Evolutionary conservation across 257 asterid genomes (phyloP), one percentile per base, ranked within the genome.

Genomic region (Osmanthus fragrans): DNA sequence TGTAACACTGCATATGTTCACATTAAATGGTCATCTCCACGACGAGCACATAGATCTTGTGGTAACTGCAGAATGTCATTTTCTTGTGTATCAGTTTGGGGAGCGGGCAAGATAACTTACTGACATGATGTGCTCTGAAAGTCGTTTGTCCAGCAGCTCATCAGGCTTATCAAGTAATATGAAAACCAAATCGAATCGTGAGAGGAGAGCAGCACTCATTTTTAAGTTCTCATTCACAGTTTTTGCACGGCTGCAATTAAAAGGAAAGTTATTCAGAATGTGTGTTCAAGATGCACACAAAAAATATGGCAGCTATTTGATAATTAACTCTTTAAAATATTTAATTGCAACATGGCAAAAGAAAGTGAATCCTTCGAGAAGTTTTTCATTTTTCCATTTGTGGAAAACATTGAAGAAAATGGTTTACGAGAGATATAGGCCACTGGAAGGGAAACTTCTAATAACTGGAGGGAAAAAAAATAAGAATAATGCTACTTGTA

Each of bases 161-260:
- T 96, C 94, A 79, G 97, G 99, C 82, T 93, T 92, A 80, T 96
- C 99, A 75, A 93, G 99, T 90, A 96, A 84, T 84, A 96, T 96
- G 86, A 96, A 96, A 81, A 96, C 98, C 92, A 96, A 89, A 87
- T 96, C 99, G 85, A 96, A 96, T 67, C 99, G 89, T 45, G 99
- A 92, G 84, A 96, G 97, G 78, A 96, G 94, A 76, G 99, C 96
- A 72, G 90, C 92, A 86, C 84, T 93, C 98, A 96, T 91, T 87
- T 92, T 96, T 80, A 96, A 90, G 86, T 96, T 96, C 88, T 96
- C 99, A 74, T 96, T 93, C 89, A 96, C 99, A 71, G 99, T 96
- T 84, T 93, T 96, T 80, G 99, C 96, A 54, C 99, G 99, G 87
- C 99, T 95, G 98, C 87, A 92, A 73, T 73, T 71, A 64, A 54